A percentile compares a stretch with the other conserved stretches of the same genome.
phyloP scores from a whole-genome alignment of 768 basidiomycete genomes.

The Asterophora parasitica region DNA sequence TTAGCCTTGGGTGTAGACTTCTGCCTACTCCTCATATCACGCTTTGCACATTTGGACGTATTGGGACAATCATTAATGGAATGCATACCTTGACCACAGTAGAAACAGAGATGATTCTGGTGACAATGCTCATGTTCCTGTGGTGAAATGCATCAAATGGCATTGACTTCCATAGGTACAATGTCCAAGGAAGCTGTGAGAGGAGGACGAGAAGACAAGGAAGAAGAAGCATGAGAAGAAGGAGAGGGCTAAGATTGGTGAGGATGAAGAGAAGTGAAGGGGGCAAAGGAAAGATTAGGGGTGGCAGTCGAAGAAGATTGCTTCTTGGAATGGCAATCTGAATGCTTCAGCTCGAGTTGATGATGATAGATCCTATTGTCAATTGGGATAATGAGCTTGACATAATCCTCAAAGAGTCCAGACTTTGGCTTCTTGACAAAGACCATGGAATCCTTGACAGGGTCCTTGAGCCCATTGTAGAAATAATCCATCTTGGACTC shows the following conservation, averaged over 20 bases:
- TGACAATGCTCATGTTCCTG: conserved; percentile 21
- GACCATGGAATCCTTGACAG: not conserved
- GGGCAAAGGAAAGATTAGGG: not conserved
- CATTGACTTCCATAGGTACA: conserved; percentile 31
- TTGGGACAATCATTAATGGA: conserved; percentile 23
- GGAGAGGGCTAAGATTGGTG: conserved; percentile 1
- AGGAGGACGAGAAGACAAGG: conserved; percentile 1
- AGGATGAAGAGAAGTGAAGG: not conserved
- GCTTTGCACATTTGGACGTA: not conserved
- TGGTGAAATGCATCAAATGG: conserved; percentile 20
- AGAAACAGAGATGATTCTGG: conserved; percentile 27
- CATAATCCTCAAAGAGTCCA: conserved; percentile 15
- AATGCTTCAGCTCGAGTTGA: conserved; percentile 9
- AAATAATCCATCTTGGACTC: too few species aligned
- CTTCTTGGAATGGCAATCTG: not conserved
- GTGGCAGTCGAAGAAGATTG: too few species aligned
- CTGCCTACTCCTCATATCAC: too few species aligned
- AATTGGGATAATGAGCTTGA: conserved; percentile 18
- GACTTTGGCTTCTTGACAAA: conserved; percentile 2
- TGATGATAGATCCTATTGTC: conserved; percentile 22
- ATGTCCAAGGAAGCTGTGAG: conserved; percentile 3
- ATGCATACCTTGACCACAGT: conserved; percentile 30
- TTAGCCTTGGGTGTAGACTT: not conserved
- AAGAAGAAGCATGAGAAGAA: not conserved
- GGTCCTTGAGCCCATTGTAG: too few species aligned